Conservation (phyloP, 768 basidiomycete species). For the Russula lepida region DNA sequence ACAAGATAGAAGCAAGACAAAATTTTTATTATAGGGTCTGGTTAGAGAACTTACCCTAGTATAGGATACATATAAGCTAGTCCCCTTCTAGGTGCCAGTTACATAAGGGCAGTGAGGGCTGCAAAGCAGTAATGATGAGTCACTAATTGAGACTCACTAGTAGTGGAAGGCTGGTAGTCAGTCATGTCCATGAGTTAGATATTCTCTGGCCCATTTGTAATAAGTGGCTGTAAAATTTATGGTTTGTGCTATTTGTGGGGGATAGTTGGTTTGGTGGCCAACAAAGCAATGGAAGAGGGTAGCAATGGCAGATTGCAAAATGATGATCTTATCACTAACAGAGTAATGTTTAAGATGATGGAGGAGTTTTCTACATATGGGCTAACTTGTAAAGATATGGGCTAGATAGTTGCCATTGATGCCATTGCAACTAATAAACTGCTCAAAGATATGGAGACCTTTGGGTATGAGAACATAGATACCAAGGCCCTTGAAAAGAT, state of each 20-base stretch:
- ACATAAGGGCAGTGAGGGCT: constrained; percentile 79
- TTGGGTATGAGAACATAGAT: constrained; percentile 95
- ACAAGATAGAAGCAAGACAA: no score
- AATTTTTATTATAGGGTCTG: no score
- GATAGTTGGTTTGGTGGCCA: constrained; percentile 79
- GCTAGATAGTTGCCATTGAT: constrained; percentile 92
- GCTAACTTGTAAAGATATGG: constrained; percentile 81
- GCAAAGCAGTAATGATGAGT: constrained; percentile 70
- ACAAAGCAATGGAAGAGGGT: constrained; percentile 94
- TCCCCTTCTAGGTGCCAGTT: no score
- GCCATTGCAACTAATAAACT: constrained; percentile 99
- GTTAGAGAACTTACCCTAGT: no score
- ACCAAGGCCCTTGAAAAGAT: constrained; percentile 95
- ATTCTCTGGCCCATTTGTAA: constrained; percentile 69
- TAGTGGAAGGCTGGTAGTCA: constrained; percentile 46
- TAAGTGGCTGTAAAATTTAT: constrained; percentile 64
- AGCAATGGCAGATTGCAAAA: constrained; percentile 93
- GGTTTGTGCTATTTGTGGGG: constrained; percentile 37
- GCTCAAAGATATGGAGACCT: constrained; percentile 95
- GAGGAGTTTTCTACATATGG: constrained; percentile 94
- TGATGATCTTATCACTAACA: constrained; percentile 96
- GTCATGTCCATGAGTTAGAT: constrained; percentile 61
- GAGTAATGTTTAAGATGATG: constrained; percentile 92
- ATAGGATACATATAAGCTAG: no score
- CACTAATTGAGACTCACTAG: constrained; percentile 37